Percentiles rank a stretch among this genome's conserved stretches.
Evolutionary conservation across 2,329 filamentous ascomycete species (phyloP).

Genomic region (Epichloe scottii): DNA sequence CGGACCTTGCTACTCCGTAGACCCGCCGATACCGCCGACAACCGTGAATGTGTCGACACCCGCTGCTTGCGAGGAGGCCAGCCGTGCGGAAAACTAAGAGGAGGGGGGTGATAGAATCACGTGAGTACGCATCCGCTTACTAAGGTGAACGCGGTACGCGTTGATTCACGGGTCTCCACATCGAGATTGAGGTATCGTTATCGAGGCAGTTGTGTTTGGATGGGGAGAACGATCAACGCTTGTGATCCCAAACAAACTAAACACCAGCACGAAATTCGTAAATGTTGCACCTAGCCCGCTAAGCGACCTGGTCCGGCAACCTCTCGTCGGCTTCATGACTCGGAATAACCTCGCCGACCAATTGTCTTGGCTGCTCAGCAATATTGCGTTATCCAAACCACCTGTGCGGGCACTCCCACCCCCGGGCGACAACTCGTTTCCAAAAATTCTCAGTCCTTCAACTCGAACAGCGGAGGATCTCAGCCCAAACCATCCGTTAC

Average conservation of each 20-base stretch:
- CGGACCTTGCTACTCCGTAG: background rate
- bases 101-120: constrained; percentile 3
- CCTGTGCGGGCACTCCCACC: constrained; percentile 26
- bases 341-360: constrained; percentile 47
- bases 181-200: background rate
- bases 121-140: constrained; percentile 17
- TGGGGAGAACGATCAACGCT: background rate
- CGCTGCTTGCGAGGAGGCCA: background rate
- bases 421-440: constrained; percentile 15
- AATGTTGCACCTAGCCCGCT: background rate
- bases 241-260: background rate
- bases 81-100: background rate
- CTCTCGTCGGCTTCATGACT: constrained; percentile 41
- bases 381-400: constrained; percentile 29
- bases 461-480: background rate
- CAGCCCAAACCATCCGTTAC: background rate
- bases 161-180: background rate
- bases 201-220: background rate
- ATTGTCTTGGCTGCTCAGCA: constrained; percentile 43
- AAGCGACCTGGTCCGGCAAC: background rate
- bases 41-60: constrained; percentile 5
- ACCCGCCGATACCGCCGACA: constrained; percentile 16
- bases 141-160: constrained; percentile 21
- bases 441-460: constrained; percentile 16
- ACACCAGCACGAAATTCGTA: background rate